Evolutionary conservation across 495 filamentous ascomycete genomes (phyloP), one percentile per base, ranked within the genome.

Genomic region (Aspergillus sclerotioniger): DNA sequence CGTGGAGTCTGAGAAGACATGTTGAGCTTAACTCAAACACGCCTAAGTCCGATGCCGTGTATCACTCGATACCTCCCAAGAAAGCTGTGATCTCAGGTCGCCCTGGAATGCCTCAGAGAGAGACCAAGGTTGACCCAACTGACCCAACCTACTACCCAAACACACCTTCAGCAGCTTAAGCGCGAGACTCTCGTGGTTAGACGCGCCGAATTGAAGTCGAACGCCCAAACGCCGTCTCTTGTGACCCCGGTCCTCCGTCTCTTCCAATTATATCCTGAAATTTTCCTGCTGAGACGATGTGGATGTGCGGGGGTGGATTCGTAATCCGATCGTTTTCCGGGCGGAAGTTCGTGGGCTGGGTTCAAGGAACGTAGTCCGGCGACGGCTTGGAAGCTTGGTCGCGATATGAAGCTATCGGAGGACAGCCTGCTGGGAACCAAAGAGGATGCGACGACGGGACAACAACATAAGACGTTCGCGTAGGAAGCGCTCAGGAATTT

Each of bases 1-100:
- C 70, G 65, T 20, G 64, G 62, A 31, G 66, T 68, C 45, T 58
- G 62, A 46, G 52, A 50, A 47, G 58, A 54, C 70, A 73, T 73
- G 25, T 51, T 63, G 54, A 47, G 47, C 50, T 57, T 33, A n/a
- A 28, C 45, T 35, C 46, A 35, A 48, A 39, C 33, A 46, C 37
- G 47, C 47, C 47, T 50, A 16, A 25, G 20, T 16, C 47, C 20
- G 25, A 8, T 31, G 17, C 8, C 1, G 6, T 32, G 25, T 31
- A 25, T 31, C n/a, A n/a, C n/a, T n/a, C n/a, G 25, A 25, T 25
- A 5, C 25, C 25, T 21, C 20, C 17, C 44, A 21, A 13, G 17
- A 21, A 25, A 25, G 25, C 25, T 5, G 25, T 25, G 2, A 25
- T 25, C 2, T 25, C 2, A 3, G 1, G 41, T 45, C 19, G 35